Percentiles rank a stretch among this genome's conserved stretches.
Evolutionary conservation across 257 asterid genomes (phyloP).

Genomic region (Scutellaria baicalensis): DNA sequence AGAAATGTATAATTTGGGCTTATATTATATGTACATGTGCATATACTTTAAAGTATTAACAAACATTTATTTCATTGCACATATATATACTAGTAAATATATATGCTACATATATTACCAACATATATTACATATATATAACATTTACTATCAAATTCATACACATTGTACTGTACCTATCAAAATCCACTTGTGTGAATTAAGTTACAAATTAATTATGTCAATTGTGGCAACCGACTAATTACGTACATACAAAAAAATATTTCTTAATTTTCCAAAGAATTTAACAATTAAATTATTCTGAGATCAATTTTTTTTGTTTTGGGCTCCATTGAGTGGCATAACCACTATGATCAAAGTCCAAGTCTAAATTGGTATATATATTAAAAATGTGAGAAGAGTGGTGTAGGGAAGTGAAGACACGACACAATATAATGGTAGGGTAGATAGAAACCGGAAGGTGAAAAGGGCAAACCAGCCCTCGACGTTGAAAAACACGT

Average conservation of each 20-base stretch:
- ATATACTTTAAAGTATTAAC: no score
- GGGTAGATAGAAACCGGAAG: neutral
- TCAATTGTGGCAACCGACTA: conserved; percentile 3
- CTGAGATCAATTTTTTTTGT: neutral
- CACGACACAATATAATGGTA: conserved; percentile 14
- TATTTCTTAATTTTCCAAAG: neutral
- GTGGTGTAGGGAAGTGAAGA: neutral
- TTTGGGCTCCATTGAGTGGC: conserved; percentile 11
- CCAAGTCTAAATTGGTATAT: neutral
- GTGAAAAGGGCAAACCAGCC: neutral
- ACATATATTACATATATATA: no score
- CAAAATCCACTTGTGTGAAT: neutral
- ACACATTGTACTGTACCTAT: neutral
- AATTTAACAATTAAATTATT: no score
- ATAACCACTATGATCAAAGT: neutral
- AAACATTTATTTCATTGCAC: no score
- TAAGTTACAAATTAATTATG: neutral
- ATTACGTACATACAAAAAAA: neutral
- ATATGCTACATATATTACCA: no score
- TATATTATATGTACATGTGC: no score
- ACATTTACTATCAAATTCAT: no score
- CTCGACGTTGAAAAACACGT: neutral
- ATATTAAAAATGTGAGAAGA: neutral
- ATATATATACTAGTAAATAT: no score
- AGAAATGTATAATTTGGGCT: no score